phyloP scores from a whole-genome alignment of 2,329 filamentous ascomycete genomes.

The Ramichloridium luteum region DNA sequence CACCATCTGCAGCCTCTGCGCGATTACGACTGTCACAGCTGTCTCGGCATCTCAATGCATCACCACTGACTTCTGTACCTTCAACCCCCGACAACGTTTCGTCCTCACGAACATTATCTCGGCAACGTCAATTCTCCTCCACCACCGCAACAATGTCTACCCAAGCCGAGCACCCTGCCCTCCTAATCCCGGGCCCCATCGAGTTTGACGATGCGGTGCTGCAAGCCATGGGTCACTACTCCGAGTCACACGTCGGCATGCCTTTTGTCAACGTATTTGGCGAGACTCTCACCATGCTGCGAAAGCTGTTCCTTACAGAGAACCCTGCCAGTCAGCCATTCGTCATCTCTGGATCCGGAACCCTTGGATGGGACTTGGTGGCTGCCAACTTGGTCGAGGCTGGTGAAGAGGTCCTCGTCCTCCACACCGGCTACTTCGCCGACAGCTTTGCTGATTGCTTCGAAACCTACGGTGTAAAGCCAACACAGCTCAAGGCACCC shows the following conservation, averaged over 20 bases:
- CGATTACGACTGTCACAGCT: no score
- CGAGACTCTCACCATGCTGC: constrained; percentile 74
- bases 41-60: no score
- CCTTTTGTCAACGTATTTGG: constrained; percentile 85
- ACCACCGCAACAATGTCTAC: constrained; percentile 39
- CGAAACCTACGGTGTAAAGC: constrained; percentile 76
- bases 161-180: constrained; percentile 52
- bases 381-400: constrained; percentile 85
- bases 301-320: constrained; percentile 87
- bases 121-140: no score
- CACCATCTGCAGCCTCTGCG: no score
- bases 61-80: no score
- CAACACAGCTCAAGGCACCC: constrained; percentile 78
- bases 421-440: constrained; percentile 95
- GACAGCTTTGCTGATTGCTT: constrained; percentile 91
- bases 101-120: no score
- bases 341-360: constrained; percentile 86
- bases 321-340: constrained; percentile 77
- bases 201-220: constrained; percentile 97
- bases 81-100: no score
- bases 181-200: constrained; percentile 94
- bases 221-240: constrained; percentile 88
- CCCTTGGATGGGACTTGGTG: constrained; percentile 91
- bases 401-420: constrained; percentile 79
- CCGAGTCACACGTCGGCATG: constrained; percentile 84